Percentiles rank a stretch among this genome's conserved stretches.
These are phyloP conservation scores for Hericium rajendrae DNA, from an alignment of 768 basidiomycete genomes.

Conservation along the genomic window DNA sequence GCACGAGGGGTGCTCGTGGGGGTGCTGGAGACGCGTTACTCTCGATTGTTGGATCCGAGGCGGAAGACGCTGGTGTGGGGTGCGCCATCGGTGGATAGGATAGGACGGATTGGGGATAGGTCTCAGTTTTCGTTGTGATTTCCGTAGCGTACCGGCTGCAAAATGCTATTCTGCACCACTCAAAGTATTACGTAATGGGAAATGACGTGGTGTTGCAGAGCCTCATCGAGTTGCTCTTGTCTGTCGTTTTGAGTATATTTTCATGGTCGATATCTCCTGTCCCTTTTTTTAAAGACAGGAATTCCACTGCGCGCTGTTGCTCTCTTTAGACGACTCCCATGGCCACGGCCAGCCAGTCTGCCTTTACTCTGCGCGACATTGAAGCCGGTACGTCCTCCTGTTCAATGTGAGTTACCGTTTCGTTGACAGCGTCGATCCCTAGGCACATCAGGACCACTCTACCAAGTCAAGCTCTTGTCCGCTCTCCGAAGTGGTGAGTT, in stretches of 20 bases:
- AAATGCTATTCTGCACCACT: neutral
- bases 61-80: conserved; percentile 62
- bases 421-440: neutral
- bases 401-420: neutral
- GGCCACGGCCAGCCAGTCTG: neutral
- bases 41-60: conserved; percentile 47
- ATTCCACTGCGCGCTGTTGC: neutral
- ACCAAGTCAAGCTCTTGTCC: conserved; percentile 32
- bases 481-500: conserved; percentile 31
- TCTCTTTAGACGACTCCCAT: neutral
- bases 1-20: conserved; percentile 37
- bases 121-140: neutral
- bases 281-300: neutral
- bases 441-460: conserved; percentile 24
- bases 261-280: neutral
- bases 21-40: conserved; percentile 35
- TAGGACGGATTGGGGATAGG: conserved; percentile 38
- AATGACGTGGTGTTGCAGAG: neutral
- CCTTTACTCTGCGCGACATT: neutral
- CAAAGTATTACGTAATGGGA: neutral
- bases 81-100: conserved; percentile 57
- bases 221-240: neutral
- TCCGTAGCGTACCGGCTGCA: neutral
- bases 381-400: neutral
- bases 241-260: neutral